These are phyloP conservation scores for Uronychia binucleata DNA, from an alignment of 73 alveolate genomes.

Conservation along the genomic window DNA sequence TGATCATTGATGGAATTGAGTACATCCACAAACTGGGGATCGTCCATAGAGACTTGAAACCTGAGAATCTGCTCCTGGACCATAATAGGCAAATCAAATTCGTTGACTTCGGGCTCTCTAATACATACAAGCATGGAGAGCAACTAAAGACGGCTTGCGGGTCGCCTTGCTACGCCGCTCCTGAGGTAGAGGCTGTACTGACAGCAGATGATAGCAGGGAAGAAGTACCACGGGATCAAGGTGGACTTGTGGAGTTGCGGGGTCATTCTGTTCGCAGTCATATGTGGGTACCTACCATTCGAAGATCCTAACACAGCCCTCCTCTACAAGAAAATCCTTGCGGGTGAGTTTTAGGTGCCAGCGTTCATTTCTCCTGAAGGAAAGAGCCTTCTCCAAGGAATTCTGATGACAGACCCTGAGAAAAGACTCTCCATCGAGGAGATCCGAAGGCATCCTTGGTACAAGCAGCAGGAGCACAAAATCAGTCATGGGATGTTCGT, in stretches of 20 bases:
- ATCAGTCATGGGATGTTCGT: conserved; percentile 23
- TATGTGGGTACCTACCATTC: conserved; percentile 90
- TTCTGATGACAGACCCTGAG: conserved; percentile 89
- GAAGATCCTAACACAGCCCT: conserved; percentile 80
- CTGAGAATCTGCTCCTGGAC: conserved; percentile 87
- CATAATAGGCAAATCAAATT: conserved; percentile 50
- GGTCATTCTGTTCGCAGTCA: conserved; percentile 80
- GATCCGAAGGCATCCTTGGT: conserved; percentile 84
- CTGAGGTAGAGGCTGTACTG: conserved; percentile 46
- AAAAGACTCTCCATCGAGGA: conserved; percentile 80
- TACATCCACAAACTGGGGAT: conserved; percentile 74
- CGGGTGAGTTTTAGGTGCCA: conserved; percentile 78
- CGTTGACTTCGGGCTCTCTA: conserved; percentile 59
- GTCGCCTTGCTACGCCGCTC: conserved; percentile 83
- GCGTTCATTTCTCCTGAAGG: conserved; percentile 64
- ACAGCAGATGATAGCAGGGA: conserved; percentile 69
- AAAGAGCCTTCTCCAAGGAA: conserved; percentile 68
- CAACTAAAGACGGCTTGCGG: conserved; percentile 76
- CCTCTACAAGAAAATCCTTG: conserved; percentile 73
- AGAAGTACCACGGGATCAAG: conserved; percentile 59
- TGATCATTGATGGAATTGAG: conserved; percentile 79
- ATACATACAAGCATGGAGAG: conserved; percentile 38
- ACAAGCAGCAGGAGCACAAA: conserved; percentile 29
- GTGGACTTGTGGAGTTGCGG: conserved; percentile 91
- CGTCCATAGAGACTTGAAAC: conserved; percentile 91